Conservation (phyloP, 495 filamentous ascomycete species). For the Jackrogersella minutella region DNA sequence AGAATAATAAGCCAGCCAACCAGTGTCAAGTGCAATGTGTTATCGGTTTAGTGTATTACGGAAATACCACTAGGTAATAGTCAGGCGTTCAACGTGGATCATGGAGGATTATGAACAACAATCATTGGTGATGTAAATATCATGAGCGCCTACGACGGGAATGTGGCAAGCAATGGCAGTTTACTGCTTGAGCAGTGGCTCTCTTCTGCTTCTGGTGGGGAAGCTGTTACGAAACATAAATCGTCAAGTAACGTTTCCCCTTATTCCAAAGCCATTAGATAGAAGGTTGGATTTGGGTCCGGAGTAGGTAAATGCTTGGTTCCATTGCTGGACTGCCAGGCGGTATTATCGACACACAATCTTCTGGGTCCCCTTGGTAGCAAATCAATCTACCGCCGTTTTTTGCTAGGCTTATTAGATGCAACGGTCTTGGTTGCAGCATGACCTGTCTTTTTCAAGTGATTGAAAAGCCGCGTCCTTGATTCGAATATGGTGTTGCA, state of each 20-base stretch:
- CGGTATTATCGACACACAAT: conserved; percentile 2
- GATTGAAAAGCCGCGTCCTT: conserved; percentile 75
- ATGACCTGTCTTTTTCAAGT: conserved; percentile 72
- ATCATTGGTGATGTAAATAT: conserved; percentile 35
- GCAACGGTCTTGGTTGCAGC: conserved; percentile 56
- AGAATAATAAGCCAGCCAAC: conserved; percentile 30
- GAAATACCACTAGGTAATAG: conserved; percentile 40
- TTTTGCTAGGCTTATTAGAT: conserved; percentile 47
- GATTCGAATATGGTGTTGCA: conserved; percentile 71
- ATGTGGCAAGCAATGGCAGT: conserved; percentile 14
- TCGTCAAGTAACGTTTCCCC: background rate
- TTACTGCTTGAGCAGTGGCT: background rate
- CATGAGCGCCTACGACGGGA: conserved; percentile 21
- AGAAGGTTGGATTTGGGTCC: background rate
- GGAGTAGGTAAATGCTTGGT: conserved; percentile 8
- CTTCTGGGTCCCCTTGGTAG: background rate
- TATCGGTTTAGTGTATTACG: conserved; percentile 24
- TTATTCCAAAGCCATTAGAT: background rate
- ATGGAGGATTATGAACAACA: conserved; percentile 8
- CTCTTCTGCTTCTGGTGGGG: conserved; percentile 1
- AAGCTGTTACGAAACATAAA: background rate
- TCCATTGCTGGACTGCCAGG: background rate
- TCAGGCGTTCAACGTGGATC: conserved; percentile 26
- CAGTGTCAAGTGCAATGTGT: conserved; percentile 41
- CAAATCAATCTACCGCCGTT: conserved; percentile 44